Conservation (phyloP, 148 eudicot genomes). For the Limonium bicolor region DNA sequence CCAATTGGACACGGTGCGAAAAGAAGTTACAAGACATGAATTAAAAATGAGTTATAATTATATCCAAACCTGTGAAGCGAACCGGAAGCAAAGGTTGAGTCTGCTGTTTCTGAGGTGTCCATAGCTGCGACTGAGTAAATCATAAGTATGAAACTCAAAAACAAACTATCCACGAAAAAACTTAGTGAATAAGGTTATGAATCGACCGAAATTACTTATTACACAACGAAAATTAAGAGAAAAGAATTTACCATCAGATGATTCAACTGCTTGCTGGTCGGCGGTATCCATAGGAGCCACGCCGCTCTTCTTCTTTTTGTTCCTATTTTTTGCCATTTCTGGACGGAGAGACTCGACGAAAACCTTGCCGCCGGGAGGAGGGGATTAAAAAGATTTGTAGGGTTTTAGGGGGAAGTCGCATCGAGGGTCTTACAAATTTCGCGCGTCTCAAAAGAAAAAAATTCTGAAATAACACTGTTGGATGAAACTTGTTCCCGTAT, state of each 20-base stretch:
- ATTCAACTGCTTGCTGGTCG: slow-evolving; percentile 4
- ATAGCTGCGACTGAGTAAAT: slow-evolving; percentile 24
- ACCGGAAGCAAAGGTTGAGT: slow-evolving; percentile 4
- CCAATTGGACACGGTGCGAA: no score
- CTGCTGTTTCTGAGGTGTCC: slow-evolving; percentile 49
- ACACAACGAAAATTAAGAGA: slow-evolving; percentile 11
- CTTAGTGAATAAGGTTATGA: neutral
- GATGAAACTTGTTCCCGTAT: no score
- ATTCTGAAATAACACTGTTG: no score
- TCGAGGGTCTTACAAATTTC: no score
- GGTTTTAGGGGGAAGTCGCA: no score
- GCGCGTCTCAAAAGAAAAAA: no score
- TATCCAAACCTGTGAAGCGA: slow-evolving; percentile 20
- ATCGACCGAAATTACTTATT: slow-evolving; percentile 23
- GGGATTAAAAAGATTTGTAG: no score
- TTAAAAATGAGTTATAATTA: neutral
- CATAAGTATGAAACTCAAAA: neutral
- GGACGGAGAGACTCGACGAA: no score
- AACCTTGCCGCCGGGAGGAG: no score
- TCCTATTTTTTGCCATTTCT: slow-evolving; percentile 68
- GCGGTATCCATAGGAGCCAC: slow-evolving; percentile 29
- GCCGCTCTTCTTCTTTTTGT: slow-evolving; percentile 35
- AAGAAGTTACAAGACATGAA: neutral
- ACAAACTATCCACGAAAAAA: neutral
- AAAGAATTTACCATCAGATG: no score